Evolutionary conservation across 129 eudicot species (phyloP).

Genomic region (Escallonia rubra): DNA sequence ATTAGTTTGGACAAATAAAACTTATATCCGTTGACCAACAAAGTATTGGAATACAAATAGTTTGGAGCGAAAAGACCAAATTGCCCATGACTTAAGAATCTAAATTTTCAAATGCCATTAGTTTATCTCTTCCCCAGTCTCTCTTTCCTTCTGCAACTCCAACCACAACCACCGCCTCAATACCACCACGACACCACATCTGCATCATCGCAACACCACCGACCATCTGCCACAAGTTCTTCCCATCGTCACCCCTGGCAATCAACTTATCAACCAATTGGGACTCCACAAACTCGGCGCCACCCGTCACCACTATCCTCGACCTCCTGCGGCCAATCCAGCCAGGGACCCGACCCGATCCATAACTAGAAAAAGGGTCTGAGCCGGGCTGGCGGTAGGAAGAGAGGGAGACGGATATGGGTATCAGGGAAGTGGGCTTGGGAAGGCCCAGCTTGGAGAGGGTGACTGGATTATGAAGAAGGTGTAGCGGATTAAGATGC

Average conservation of each 20-base stretch:
- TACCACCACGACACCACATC: no score
- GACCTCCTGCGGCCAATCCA: slow-evolving; percentile 40
- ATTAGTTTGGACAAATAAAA: no score
- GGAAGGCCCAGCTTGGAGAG: slow-evolving; percentile 25
- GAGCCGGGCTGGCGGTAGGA: slow-evolving; percentile 1
- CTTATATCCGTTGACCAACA: no score
- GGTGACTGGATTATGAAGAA: slow-evolving; percentile 57
- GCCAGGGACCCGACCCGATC: slow-evolving; percentile 39
- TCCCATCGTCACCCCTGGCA: slow-evolving; percentile 75
- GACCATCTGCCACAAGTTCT: no score
- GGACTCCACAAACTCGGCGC: slow-evolving; percentile 76
- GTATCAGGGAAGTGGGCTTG: slow-evolving; percentile 7
- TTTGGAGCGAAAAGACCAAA: no score
- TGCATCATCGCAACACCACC: no score
- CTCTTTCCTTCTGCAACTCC: no score
- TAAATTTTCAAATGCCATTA: no score
- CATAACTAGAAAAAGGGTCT: background rate
- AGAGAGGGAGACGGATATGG: slow-evolving; percentile 12
- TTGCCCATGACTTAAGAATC: no score
- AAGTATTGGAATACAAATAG: no score
- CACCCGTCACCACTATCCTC: slow-evolving; percentile 76
- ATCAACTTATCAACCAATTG: slow-evolving; percentile 73
- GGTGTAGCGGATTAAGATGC: slow-evolving; percentile 73
- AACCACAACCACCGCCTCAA: no score
- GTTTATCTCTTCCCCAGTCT: no score